These are phyloP conservation scores for Pharus latifolius DNA, from an alignment of 176 grass and related monocot species.

Conservation along the genomic window DNA sequence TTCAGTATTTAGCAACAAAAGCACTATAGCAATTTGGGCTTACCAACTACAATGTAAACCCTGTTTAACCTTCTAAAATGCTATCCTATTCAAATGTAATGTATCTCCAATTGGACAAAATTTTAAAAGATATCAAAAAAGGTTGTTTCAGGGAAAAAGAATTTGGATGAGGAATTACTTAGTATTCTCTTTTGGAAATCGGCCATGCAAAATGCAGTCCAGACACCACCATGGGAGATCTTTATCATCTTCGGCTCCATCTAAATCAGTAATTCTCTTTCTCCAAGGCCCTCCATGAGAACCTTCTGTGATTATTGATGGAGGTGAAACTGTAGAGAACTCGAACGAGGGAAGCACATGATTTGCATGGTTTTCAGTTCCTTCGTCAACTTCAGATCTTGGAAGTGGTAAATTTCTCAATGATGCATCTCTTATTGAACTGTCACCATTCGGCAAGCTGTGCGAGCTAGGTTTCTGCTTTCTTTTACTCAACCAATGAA, in stretches of 20 bases:
- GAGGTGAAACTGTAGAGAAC: constrained; percentile 70
- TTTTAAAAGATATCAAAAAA: constrained; percentile 12
- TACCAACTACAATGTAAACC: neutral
- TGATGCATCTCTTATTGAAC: constrained; percentile 33
- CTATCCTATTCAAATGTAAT: neutral
- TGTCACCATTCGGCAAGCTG: constrained; percentile 55
- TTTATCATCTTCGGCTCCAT: constrained; percentile 73
- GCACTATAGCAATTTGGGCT: neutral
- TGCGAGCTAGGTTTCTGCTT: constrained; percentile 55
- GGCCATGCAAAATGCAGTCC: constrained; percentile 54
- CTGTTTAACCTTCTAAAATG: neutral
- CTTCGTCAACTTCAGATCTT: constrained; percentile 68
- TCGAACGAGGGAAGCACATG: constrained; percentile 60
- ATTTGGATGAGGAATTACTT: constrained; percentile 49
- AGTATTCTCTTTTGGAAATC: constrained; percentile 86
- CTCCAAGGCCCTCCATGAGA: constrained; percentile 84
- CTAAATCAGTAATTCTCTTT: constrained; percentile 85
- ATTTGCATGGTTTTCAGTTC: constrained; percentile 35
- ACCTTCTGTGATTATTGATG: constrained; percentile 87
- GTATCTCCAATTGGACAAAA: neutral
- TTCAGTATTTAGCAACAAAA: neutral
- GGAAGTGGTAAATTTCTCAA: constrained; percentile 44
- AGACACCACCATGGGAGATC: constrained; percentile 95
- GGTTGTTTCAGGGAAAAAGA: neutral
- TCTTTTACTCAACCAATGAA: constrained; percentile 62